Percentiles rank a stretch among this genome's conserved stretches.
phyloP scores from a whole-genome alignment of 228 moss, liverwort and hornwort genomes.

The Sphagnum fallax region DNA sequence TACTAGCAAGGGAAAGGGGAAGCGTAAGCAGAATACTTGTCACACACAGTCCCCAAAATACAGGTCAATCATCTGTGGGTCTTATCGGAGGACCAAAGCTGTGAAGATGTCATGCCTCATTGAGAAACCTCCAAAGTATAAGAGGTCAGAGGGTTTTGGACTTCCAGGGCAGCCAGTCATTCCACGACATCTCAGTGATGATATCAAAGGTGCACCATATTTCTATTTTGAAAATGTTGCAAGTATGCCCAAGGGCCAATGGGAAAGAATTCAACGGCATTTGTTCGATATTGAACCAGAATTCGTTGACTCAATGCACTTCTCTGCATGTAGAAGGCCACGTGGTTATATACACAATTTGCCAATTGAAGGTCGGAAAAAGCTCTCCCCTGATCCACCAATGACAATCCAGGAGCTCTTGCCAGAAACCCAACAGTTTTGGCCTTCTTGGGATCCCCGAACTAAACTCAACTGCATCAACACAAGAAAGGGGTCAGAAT shows the following conservation, averaged over 20 bases:
- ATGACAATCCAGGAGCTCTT: slow-evolving; percentile 56
- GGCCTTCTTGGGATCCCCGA: slow-evolving; percentile 64
- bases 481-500: slow-evolving; percentile 28
- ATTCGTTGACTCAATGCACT: slow-evolving; percentile 57
- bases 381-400: slow-evolving; percentile 45
- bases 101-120: too few species aligned
- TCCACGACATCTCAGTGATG: slow-evolving; percentile 27
- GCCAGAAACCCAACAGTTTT: slow-evolving; percentile 35
- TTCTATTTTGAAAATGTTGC: slow-evolving; percentile 82
- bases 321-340: slow-evolving; percentile 58
- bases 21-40: too few species aligned
- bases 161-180: slow-evolving; percentile 40
- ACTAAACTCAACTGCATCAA: slow-evolving; percentile 47
- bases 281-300: slow-evolving; percentile 44
- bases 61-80: too few species aligned
- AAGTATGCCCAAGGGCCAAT: slow-evolving; percentile 52
- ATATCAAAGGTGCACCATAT: slow-evolving; percentile 51
- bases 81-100: too few species aligned
- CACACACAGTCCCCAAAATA: too few species aligned
- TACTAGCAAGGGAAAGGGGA: too few species aligned
- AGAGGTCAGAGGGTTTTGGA: slow-evolving; percentile 46
- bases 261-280: slow-evolving; percentile 44
- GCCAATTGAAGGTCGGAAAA: slow-evolving; percentile 57
- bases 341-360: slow-evolving; percentile 83
- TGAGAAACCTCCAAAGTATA: slow-evolving; percentile 4